phyloP scores from a whole-genome alignment of 2,329 filamentous ascomycete species.

The Colletotrichum gloeosporioides region DNA sequence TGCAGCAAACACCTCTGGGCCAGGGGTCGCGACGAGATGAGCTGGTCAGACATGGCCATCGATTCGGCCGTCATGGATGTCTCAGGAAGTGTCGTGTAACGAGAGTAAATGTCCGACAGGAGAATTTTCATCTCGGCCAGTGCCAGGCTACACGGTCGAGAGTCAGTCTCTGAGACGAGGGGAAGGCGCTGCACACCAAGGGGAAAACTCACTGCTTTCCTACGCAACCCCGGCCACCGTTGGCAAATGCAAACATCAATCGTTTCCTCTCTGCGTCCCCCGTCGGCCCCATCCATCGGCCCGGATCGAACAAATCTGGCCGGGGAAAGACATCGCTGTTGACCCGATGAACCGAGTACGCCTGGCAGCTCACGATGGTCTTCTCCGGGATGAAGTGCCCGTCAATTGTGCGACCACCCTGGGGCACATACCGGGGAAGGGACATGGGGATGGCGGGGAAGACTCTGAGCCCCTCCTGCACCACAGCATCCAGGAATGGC shows the following conservation, averaged over 20 bases:
- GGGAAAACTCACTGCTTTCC: slow-evolving; percentile 64
- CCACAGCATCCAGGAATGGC: slow-evolving; percentile 66
- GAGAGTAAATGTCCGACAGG: slow-evolving; percentile 66
- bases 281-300: slow-evolving; percentile 79
- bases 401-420: slow-evolving; percentile 59
- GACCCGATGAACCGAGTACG: slow-evolving; percentile 64
- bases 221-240: slow-evolving; percentile 69
- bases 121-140: slow-evolving; percentile 72
- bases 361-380: slow-evolving; percentile 66
- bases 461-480: slow-evolving; percentile 66
- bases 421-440: slow-evolving; percentile 64
- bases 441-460: slow-evolving; percentile 72
- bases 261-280: slow-evolving; percentile 75
- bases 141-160: slow-evolving; percentile 53
- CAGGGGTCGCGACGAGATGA: slow-evolving; percentile 68
- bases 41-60: slow-evolving; percentile 71
- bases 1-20: slow-evolving; percentile 64
- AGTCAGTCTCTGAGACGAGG: neutral
- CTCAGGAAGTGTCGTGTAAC: slow-evolving; percentile 61
- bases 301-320: slow-evolving; percentile 78
- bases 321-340: slow-evolving; percentile 75
- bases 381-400: slow-evolving; percentile 57
- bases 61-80: slow-evolving; percentile 55
- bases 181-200: neutral
- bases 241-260: slow-evolving; percentile 70